Evolutionary conservation across 1,139 yeast genomes (phyloP).

Genomic region (Pneumocystis canis): DNA sequence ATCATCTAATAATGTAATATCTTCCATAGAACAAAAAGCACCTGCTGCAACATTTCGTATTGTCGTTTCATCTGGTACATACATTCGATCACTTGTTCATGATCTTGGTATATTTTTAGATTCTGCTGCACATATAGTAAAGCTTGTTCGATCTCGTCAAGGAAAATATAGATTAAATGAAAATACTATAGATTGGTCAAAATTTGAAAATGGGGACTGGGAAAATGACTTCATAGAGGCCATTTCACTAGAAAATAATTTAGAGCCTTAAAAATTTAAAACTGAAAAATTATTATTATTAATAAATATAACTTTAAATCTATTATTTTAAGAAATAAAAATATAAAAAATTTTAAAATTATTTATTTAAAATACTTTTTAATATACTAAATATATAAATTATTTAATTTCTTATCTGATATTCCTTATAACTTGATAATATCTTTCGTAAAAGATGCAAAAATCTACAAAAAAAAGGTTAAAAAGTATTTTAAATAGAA

Average conservation of each 20-base stretch:
- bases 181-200: slow-evolving; percentile 2
- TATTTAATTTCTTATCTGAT: not conserved
- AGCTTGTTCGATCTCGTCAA: slow-evolving; percentile 56
- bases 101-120: slow-evolving; percentile 75
- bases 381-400: not conserved
- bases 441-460: not conserved
- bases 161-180: slow-evolving; percentile 37
- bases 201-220: not conserved
- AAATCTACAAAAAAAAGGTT: not conserved
- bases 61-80: slow-evolving; percentile 87
- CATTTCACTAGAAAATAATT: not conserved
- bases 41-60: slow-evolving; percentile 46
- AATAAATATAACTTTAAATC: not conserved
- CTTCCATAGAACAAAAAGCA: slow-evolving; percentile 16
- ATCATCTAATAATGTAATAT: not conserved
- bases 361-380: not conserved
- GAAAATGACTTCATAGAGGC: not conserved
- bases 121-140: slow-evolving; percentile 81
- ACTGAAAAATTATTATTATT: not conserved
- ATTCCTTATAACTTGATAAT: not conserved
- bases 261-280: not conserved
- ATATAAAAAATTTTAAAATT: not conserved
- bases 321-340: not conserved
- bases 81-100: slow-evolving; percentile 76
- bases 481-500: not conserved